Conservation (phyloP, 768 basidiomycete genomes). For the Leccinum ochraceum region DNA sequence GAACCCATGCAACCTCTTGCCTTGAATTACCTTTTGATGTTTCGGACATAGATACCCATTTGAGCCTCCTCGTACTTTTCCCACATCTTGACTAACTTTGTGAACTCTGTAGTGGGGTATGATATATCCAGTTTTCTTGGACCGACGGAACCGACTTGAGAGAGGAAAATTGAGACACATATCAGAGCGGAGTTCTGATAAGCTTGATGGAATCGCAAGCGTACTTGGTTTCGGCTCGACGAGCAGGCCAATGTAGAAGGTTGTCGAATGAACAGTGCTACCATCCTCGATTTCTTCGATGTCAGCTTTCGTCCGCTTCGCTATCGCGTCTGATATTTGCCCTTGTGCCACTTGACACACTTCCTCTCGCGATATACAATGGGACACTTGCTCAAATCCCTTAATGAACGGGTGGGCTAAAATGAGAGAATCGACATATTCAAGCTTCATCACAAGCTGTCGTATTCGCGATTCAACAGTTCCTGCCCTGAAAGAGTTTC, state of each 20-base stretch:
- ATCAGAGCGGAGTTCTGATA: slow-evolving; percentile 20
- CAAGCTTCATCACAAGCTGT: slow-evolving; percentile 96
- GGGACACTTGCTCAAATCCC: slow-evolving; percentile 85
- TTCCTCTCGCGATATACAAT: slow-evolving; percentile 86
- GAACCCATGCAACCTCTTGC: slow-evolving; percentile 12
- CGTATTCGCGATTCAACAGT: slow-evolving; percentile 98
- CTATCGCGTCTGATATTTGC: slow-evolving; percentile 72
- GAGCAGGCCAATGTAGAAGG: slow-evolving; percentile 93
- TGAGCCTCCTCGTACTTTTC: slow-evolving; percentile 88
- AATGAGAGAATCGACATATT: slow-evolving; percentile 89
- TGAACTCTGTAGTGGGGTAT: slow-evolving; percentile 95
- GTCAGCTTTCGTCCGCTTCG: slow-evolving; percentile 75
- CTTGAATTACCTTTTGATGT: slow-evolving; percentile 78
- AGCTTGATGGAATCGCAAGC: slow-evolving; percentile 30
- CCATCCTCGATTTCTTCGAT: slow-evolving; percentile 74
- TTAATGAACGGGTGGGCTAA: slow-evolving; percentile 95
- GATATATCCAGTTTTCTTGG: slow-evolving; percentile 92
- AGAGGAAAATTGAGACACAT: slow-evolving; percentile 12
- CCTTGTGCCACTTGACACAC: slow-evolving; percentile 87
- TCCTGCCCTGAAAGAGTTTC: slow-evolving; percentile 60
- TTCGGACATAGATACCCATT: slow-evolving; percentile 94
- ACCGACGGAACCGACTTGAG: slow-evolving; percentile 70
- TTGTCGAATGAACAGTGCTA: slow-evolving; percentile 89
- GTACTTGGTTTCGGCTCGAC: slow-evolving; percentile 91
- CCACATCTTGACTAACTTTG: slow-evolving; percentile 92